Evolutionary conservation across 108 stramenopile species (phyloP).

Genomic region (Cyclostephanos invisitatus): DNA sequence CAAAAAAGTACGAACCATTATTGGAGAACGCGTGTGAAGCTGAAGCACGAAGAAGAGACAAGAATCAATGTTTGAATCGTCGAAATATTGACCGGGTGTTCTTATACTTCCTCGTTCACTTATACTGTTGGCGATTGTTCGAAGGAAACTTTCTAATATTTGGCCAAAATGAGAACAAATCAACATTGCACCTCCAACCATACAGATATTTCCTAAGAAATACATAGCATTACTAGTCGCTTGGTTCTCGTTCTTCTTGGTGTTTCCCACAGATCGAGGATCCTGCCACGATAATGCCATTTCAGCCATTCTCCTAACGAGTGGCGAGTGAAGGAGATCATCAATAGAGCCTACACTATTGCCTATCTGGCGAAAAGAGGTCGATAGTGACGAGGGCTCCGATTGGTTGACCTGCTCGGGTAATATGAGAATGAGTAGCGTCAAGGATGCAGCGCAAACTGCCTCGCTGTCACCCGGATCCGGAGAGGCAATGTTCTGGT

Average conservation of each 20-base stretch:
- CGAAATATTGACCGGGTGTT: background rate
- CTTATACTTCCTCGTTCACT: slow-evolving; percentile 9
- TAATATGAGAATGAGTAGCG: slow-evolving; percentile 35
- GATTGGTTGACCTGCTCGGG: slow-evolving; percentile 25
- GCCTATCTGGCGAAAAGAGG: slow-evolving; percentile 45
- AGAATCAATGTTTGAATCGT: slow-evolving; percentile 24
- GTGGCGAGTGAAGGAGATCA: slow-evolving; percentile 47
- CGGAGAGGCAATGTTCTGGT: slow-evolving; percentile 16
- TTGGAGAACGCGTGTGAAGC: slow-evolving; percentile 37
- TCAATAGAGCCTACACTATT: slow-evolving; percentile 26
- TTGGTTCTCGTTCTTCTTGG: slow-evolving; percentile 1
- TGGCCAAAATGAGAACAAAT: slow-evolving; percentile 16
- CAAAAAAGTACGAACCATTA: slow-evolving; percentile 26
- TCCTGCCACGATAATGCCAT: slow-evolving; percentile 37
- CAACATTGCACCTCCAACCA: slow-evolving; percentile 33
- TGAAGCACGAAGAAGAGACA: slow-evolving; percentile 33
- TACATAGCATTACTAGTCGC: slow-evolving; percentile 26
- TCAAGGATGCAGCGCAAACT: slow-evolving; percentile 33
- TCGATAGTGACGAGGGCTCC: slow-evolving; percentile 14
- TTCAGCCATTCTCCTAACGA: slow-evolving; percentile 36
- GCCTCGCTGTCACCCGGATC: slow-evolving; percentile 42
- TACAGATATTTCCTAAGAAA: slow-evolving; percentile 23
- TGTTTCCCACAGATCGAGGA: background rate
- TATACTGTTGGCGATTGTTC: slow-evolving; percentile 10
- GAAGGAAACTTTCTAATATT: slow-evolving; percentile 33